phyloP scores from a whole-genome alignment of 2,329 filamentous ascomycete genomes.

The Pseudofabraea citricarpa region DNA sequence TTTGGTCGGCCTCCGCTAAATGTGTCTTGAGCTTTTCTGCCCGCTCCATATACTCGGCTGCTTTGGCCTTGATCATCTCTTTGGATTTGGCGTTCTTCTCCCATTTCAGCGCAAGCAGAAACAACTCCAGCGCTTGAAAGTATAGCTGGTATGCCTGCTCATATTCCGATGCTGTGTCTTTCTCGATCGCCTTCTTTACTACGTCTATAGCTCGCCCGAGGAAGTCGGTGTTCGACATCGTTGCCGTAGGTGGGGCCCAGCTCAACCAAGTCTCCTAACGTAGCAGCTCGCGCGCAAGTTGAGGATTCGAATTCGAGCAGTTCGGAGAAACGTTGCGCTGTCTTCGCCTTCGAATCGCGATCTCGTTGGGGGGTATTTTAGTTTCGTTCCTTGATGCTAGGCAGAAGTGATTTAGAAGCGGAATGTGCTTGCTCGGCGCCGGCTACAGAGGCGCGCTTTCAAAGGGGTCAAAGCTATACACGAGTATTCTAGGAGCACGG shows the following conservation, averaged over 20 bases:
- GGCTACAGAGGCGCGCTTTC: too few relatives aligned
- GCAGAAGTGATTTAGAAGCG: too few relatives aligned
- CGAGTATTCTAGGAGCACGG: too few relatives aligned
- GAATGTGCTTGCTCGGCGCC: too few relatives aligned
- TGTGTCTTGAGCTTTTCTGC: slow-evolving; percentile 97
- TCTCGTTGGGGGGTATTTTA: too few relatives aligned
- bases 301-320: too few relatives aligned
- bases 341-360: too few relatives aligned
- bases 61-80: slow-evolving; percentile 94
- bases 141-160: slow-evolving; percentile 95
- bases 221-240: slow-evolving; percentile 97
- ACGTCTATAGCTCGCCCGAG: slow-evolving; percentile 93
- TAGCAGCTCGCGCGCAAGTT: too few relatives aligned
- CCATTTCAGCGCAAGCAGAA: slow-evolving; percentile 99
- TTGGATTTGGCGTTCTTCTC: slow-evolving; percentile 98
- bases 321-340: too few relatives aligned
- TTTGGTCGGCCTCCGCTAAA: slow-evolving; percentile 67
- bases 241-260: slow-evolving; percentile 7
- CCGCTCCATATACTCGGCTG: slow-evolving; percentile 95
- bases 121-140: slow-evolving; percentile 92
- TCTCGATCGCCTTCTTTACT: slow-evolving; percentile 96
- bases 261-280: too few relatives aligned
- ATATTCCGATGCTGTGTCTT: slow-evolving; percentile 92
- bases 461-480: too few relatives aligned
- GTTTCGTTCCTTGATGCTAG: too few relatives aligned